Evolutionary conservation across 2,329 filamentous ascomycete genomes (phyloP), one percentile per base, ranked within the genome.

Genomic region (Alternaria burnsii): DNA sequence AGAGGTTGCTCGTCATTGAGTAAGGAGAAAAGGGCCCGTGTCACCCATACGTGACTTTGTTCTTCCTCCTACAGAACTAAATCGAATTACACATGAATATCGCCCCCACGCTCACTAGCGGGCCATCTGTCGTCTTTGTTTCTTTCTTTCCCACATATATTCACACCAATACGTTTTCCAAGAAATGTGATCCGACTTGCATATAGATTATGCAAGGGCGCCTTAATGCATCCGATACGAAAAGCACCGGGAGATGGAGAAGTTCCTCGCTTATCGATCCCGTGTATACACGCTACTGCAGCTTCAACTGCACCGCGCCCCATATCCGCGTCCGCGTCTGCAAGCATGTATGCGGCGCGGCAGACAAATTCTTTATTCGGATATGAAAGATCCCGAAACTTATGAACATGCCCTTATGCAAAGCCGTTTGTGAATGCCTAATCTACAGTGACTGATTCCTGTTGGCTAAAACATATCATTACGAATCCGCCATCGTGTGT

Each of bases 1-100:
- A 87, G 63, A 80, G 83, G 68, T 91, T 76, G 65, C 70, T 85
- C 22, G 80, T 84, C n/a, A 72, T 84, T 22, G 74, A 78, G 61
- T 79, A 58, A 28, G 18, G 11, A 1, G n/a, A 46, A 9, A 30
- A 30, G 44, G 10, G 8, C 11, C 4, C 10, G 9, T 40, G 24
- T 26, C 24, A 26, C 24, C 24, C 24, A 26, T 18, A 24, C 5
- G 24, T 12, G 20, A 10, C 30, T 36, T 50, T 14, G 7, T 32
- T 50, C n/a, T 14, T 42, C 40, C 20, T 8, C 7, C 5, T 8
- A 42, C 20, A 28, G 11, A 50, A 26, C 20, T 36, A 22, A 22
- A 38, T 26, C 22, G 18, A 24, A 24, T 24, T 24, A n/a, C 30
- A 50, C 20, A 26, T 36, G 18, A 16, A 12, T 5, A 20, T 38